A percentile compares a stretch with the other conserved stretches of the same genome.
These are phyloP conservation scores for Berberis thunbergii DNA, from an alignment of 164 flowering plant species.

Conservation along the genomic window DNA sequence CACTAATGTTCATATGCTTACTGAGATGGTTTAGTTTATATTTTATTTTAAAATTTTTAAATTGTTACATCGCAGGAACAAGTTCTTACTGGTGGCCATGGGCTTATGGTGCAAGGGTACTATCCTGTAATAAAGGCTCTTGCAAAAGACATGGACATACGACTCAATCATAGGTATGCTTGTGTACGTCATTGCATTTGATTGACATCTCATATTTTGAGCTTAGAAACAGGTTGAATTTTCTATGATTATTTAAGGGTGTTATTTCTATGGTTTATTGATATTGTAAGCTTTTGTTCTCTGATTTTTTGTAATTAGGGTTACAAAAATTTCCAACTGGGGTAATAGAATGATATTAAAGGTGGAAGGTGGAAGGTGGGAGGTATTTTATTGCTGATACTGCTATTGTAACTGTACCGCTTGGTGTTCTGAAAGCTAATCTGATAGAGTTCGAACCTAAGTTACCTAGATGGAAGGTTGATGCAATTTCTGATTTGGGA, in stretches of 20 bases:
- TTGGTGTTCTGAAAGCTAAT: constrained; percentile 78
- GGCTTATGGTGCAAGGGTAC: constrained; percentile 94
- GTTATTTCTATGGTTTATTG: background rate
- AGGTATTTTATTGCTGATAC: constrained; percentile 66
- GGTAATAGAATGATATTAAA: constrained; percentile 49
- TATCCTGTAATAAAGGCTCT: constrained; percentile 68
- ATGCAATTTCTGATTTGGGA: constrained; percentile 78
- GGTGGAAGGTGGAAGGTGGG: constrained; percentile 57
- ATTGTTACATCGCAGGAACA: constrained; percentile 41
- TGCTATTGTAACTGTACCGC: constrained; percentile 73
- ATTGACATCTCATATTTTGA: background rate
- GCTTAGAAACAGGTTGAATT: background rate
- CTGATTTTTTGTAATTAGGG: constrained; percentile 33
- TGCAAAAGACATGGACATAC: constrained; percentile 63
- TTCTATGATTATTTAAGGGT: background rate
- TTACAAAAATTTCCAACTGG: constrained; percentile 41
- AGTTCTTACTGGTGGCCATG: constrained; percentile 92
- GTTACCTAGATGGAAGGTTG: constrained; percentile 70
- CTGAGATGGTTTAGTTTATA: too few species aligned
- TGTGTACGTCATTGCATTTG: constrained; percentile 2
- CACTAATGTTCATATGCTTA: too few species aligned
- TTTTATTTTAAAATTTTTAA: too few species aligned
- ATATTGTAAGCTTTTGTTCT: background rate
- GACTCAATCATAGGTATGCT: constrained; percentile 69
- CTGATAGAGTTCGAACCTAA: constrained; percentile 71